Percentiles rank a stretch among this genome's conserved stretches.
Evolutionary conservation across 352 stramenopile genomes (phyloP).

Genomic region (Halophytophthora batemanensis): DNA sequence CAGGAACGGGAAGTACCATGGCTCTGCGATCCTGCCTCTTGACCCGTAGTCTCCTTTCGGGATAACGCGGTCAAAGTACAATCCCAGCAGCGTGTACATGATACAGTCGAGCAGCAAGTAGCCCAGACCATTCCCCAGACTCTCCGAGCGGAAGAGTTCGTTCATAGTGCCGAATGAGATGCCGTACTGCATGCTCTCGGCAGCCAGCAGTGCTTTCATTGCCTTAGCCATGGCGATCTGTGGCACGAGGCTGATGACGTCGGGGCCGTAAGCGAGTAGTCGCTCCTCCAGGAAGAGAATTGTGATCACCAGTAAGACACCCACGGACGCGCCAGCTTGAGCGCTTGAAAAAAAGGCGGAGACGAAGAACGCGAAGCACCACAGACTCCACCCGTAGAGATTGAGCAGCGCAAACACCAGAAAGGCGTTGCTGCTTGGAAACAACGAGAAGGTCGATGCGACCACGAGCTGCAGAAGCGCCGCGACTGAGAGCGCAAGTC

Average conservation of each 20-base stretch:
- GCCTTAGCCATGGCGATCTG: constrained; percentile 34
- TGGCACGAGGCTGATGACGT: constrained; percentile 36
- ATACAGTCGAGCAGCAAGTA: constrained; percentile 82
- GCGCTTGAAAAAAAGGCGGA: constrained; percentile 31
- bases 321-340: constrained; percentile 30
- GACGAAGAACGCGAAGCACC: constrained; percentile 13
- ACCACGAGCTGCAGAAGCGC: constrained; percentile 27
- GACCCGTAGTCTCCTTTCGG: constrained; percentile 68
- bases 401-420: constrained; percentile 31
- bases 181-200: constrained; percentile 3
- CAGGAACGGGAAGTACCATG: constrained; percentile 87
- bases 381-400: constrained; percentile 29
- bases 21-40: constrained; percentile 36
- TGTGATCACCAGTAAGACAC: constrained; percentile 34
- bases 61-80: constrained; percentile 88
- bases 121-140: constrained; percentile 34
- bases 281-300: constrained; percentile 26
- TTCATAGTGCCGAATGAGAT: constrained; percentile 27
- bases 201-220: constrained; percentile 4
- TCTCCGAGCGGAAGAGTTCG: constrained; percentile 27
- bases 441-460: constrained; percentile 20
- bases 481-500: constrained; percentile 29
- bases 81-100: constrained; percentile 79
- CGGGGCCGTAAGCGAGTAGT: constrained; percentile 18
- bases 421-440: constrained; percentile 23